A percentile compares a stretch with the other conserved stretches of the same genome.
Evolutionary conservation across 139 green algal species (phyloP).

Genomic region (Chlamydomonas urium): DNA sequence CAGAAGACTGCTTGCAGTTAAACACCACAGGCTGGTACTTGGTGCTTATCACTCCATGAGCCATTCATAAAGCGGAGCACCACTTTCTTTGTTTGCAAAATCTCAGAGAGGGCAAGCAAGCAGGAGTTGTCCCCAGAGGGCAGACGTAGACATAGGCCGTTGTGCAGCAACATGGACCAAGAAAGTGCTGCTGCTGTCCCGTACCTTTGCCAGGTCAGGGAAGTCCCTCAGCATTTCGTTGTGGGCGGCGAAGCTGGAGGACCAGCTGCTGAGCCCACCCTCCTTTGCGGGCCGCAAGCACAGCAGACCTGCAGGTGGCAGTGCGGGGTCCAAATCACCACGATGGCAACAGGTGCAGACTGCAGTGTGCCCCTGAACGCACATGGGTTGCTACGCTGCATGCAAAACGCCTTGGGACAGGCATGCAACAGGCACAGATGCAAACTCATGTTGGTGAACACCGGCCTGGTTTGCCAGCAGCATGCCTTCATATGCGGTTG

Average conservation of each 20-base stretch:
- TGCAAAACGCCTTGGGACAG: not conserved
- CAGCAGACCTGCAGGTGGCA: constrained; percentile 38
- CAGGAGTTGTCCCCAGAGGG: not conserved
- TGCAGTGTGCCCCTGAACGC: no score
- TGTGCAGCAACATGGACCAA: not conserved
- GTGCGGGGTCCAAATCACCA: not conserved
- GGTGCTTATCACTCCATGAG: not conserved
- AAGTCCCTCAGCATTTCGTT: constrained; percentile 46
- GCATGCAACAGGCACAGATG: not conserved
- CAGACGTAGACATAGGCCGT: not conserved
- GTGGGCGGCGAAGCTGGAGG: constrained; percentile 40
- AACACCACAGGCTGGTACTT: not conserved
- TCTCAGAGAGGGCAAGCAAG: not conserved
- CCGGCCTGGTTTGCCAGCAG: not conserved
- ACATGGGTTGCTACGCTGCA: not conserved
- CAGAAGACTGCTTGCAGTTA: no score
- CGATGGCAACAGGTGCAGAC: not conserved
- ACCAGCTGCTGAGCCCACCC: constrained; percentile 53
- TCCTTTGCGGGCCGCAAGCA: constrained; percentile 46
- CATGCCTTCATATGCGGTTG: not conserved
- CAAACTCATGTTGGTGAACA: not conserved
- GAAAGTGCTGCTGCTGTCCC: not conserved
- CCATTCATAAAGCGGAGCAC: not conserved
- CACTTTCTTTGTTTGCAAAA: not conserved
- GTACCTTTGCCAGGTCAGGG: constrained; percentile 33